Evolutionary conservation across 2,329 filamentous ascomycete genomes (phyloP).

Genomic region (Pseudogymnoascus sp.): DNA sequence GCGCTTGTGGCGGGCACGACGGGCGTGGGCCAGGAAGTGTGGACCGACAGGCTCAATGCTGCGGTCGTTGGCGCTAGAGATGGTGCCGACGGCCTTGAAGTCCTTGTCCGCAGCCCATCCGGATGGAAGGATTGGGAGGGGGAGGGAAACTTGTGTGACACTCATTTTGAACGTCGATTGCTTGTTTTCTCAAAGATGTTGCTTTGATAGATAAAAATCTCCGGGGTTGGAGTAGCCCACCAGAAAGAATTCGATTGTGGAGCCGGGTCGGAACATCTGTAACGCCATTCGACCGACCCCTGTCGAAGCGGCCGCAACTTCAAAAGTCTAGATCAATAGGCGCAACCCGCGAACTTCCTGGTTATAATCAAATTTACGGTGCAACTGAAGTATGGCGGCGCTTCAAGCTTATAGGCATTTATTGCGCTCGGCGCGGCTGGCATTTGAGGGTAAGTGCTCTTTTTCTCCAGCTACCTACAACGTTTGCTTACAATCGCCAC

Average conservation of each 20-base stretch:
- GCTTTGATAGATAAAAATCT: conserved; percentile 6
- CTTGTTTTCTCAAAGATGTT: neutral
- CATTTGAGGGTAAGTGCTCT: conserved; percentile 65
- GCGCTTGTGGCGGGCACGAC: conserved; percentile 89
- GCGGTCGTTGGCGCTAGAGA: conserved; percentile 71
- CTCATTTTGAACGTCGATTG: conserved; percentile 7
- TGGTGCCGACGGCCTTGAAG: conserved; percentile 73
- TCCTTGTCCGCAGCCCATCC: conserved; percentile 85
- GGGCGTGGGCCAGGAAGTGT: conserved; percentile 95
- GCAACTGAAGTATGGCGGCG: conserved; percentile 16
- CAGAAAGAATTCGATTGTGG: conserved; percentile 5
- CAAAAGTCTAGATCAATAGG: neutral
- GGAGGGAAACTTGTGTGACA: conserved; percentile 39
- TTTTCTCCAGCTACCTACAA: neutral
- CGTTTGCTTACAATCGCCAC: conserved; percentile 11
- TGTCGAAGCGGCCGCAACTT: neutral
- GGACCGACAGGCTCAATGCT: conserved; percentile 94
- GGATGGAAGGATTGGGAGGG: conserved; percentile 66
- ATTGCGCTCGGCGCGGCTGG: conserved; percentile 69
- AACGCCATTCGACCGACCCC: neutral
- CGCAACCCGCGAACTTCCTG: neutral
- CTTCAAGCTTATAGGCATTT: conserved; percentile 72
- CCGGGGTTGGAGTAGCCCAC: neutral
- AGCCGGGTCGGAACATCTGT: neutral
- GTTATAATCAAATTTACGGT: neutral